phyloP scores from a whole-genome alignment of 1,284 basidiomycete genomes.

The Pseudozyma sp. region DNA sequence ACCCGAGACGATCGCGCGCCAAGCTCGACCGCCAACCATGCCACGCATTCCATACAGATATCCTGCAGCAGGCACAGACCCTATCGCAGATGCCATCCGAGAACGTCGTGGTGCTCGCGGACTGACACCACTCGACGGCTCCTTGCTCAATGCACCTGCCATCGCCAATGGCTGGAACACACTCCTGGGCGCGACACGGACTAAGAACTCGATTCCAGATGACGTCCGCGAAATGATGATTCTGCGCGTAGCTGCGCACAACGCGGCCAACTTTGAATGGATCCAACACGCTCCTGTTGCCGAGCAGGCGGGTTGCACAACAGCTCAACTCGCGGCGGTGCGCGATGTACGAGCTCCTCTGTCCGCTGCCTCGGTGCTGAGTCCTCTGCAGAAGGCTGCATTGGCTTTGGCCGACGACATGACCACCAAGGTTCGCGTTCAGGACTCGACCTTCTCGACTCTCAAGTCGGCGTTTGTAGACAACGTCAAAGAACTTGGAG shows the following conservation, averaged over 20 bases:
- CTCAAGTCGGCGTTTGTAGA: conserved; percentile 50
- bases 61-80: conserved; percentile 67
- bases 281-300: conserved; percentile 70
- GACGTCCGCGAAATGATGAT: conserved; percentile 71
- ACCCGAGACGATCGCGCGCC: not conserved
- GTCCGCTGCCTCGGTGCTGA: conserved; percentile 36
- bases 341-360: conserved; percentile 63
- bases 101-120: conserved; percentile 69
- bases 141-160: conserved; percentile 69
- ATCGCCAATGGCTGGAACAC: conserved; percentile 70
- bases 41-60: conserved; percentile 68
- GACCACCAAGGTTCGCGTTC: conserved; percentile 58
- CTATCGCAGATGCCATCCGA: conserved; percentile 70
- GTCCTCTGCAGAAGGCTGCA: conserved; percentile 61
- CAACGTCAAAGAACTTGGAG: conserved; percentile 63
- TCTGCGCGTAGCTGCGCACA: conserved; percentile 70
- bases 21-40: conserved; percentile 29
- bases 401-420: conserved; percentile 70
- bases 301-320: conserved; percentile 68
- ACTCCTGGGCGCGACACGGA: conserved; percentile 70
- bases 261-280: conserved; percentile 71
- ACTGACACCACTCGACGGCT: conserved; percentile 70
- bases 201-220: conserved; percentile 69
- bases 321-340: conserved; percentile 69
- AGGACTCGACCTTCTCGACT: conserved; percentile 38